Base-by-base conservation (phyloP, 2,329 filamentous ascomycete species). In the Fonsecaea monophora region DNA sequence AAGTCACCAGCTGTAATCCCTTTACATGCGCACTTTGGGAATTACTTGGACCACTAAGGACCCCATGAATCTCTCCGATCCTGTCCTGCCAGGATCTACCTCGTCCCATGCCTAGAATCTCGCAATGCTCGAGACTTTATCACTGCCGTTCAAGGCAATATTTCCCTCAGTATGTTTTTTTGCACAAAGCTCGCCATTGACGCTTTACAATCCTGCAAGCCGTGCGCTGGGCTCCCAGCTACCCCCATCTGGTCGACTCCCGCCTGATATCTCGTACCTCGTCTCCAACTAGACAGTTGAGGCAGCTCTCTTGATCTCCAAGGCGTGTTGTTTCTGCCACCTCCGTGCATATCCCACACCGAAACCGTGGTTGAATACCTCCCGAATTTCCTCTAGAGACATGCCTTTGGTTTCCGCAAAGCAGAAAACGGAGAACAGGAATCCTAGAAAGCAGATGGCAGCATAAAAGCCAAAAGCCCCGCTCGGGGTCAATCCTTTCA, bases 321-420 rank as follows among this genome's bases (percentile, higher is more conserved):
- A 12, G 13, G 25, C 30, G 18, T 55, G 53, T 15, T 34, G 30
- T 15, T 55, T 55, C 68, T 65, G 45, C 50, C 76, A 72, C 35
- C 65, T 62, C 60, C 79, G 67, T 63, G 78, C 82, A 68, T 81
- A 82, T 70, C 79, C 78, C 30, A 92, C 87, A 0, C 92, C 92
- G 89, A 89, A 96, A 6, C 89, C 89, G 67, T 90, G 75, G 71
- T 87, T 87, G 60, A 96, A 78, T 68, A 96, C 78, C 15, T 83
- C 84, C 7, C 90, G 88, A 7, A 92, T 90, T 75, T 94, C 91
- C 80, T 97, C 94, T 5, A 97, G 81, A 70, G 87, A 89, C 75
- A 96, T 78, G 0, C 93, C 92, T 62, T 87, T 90, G 68, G 92
- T 96, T 81, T 97, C 93, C 0, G 93, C 93, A 78, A 96, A 97